Evolutionary conservation across 768 basidiomycete genomes (phyloP).

Genomic region (Rhodosporidiobolus odoratus): DNA sequence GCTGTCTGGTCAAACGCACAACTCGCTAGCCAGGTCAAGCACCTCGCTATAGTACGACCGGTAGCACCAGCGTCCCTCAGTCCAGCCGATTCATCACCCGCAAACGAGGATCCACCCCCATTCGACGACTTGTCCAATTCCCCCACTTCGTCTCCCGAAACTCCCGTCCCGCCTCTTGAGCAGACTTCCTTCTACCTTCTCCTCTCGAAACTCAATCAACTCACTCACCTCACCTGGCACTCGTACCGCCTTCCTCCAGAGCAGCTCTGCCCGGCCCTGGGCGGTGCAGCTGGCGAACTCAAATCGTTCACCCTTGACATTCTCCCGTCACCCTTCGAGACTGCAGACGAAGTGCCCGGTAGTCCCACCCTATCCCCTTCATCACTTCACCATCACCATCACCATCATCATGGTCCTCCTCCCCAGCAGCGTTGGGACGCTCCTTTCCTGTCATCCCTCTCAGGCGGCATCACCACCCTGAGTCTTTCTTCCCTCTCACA

Average conservation of each 20-base stretch:
- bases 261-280: constrained; percentile 26
- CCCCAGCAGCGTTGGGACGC: constrained; percentile 21
- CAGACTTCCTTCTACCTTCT: constrained; percentile 7
- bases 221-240: constrained; percentile 22
- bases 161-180: constrained; percentile 6
- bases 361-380: background rate
- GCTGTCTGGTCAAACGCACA: background rate
- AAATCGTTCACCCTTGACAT: constrained; percentile 12
- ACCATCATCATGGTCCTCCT: background rate
- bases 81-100: background rate
- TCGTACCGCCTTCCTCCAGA: constrained; percentile 21
- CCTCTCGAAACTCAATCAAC: constrained; percentile 9
- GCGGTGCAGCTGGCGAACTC: constrained; percentile 7
- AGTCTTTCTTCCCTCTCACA: constrained; percentile 21
- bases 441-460: constrained; percentile 12
- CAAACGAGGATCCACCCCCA: background rate
- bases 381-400: background rate
- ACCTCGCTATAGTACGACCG: background rate
- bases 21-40: background rate
- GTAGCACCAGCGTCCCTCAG: too few relatives aligned
- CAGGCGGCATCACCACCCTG: constrained; percentile 4
- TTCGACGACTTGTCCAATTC: background rate
- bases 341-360: background rate
- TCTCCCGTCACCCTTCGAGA: background rate
- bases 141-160: background rate